phyloP scores from a whole-genome alignment of 1,284 basidiomycete genomes.

The Ganoderma resinaceum region DNA sequence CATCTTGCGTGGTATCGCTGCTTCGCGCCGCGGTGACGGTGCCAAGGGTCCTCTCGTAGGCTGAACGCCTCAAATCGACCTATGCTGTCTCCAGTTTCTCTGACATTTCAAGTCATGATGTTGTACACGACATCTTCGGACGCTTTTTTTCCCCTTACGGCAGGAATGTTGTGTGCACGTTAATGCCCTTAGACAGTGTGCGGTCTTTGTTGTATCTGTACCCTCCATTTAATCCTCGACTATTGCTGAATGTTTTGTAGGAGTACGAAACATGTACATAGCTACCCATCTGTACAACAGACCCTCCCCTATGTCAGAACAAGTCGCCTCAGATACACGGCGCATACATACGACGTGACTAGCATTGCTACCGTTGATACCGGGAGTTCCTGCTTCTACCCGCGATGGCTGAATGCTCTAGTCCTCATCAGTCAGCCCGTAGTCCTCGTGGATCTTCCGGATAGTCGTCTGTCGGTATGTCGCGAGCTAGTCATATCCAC shows the following conservation, averaged over 20 bases:
- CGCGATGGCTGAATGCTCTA: constrained; percentile 27
- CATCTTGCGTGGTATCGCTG: constrained; percentile 38
- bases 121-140: background rate
- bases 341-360: background rate
- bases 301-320: background rate
- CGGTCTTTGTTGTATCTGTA: constrained; percentile 19
- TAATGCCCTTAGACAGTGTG: background rate
- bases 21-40: constrained; percentile 41
- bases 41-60: constrained; percentile 35
- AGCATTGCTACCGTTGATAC: background rate
- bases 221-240: constrained; percentile 15
- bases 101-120: background rate
- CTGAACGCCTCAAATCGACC: background rate
- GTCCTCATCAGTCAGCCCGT: constrained; percentile 58
- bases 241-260: background rate
- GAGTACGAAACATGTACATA: background rate
- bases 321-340: background rate
- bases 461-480: constrained; percentile 68
- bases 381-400: background rate
- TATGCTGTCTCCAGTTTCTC: background rate
- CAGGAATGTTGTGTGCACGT: background rate
- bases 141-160: background rate
- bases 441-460: constrained; percentile 73
- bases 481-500: constrained; percentile 57
- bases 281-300: background rate